Evolutionary conservation across 768 basidiomycete genomes (phyloP), one percentile per base, ranked within the genome.

Genomic region (Lactarius vividus): DNA sequence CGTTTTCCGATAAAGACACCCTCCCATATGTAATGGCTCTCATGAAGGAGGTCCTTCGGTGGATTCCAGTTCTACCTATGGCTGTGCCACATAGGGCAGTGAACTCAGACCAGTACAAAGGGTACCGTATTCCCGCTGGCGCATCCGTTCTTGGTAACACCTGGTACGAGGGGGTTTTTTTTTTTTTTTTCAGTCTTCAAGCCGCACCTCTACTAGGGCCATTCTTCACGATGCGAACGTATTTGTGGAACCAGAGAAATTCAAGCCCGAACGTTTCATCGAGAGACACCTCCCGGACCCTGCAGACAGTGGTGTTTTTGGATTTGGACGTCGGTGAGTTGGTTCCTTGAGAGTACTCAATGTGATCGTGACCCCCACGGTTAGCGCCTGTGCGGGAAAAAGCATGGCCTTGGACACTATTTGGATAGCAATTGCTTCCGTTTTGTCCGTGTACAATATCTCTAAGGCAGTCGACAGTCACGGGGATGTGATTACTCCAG

Each of bases 91-190:
- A 74, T 39, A 40, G 63, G 5, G 29, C 66, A 2, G 29, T 70
- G 8, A 69, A 66, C 28, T 69, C 73, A 58, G 73, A 73, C 37
- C 62, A 63, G 37, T 75, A 74, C 60, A 63, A 72, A 6, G 75
- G 73, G 9, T 72, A 73, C 35, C 49, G 49, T 54, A 75, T 75
- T 18, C 75, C 75, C n/a, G 69, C 69, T 6, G 74, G 72, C 4
- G 68, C 73, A 1, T 68, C 70, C 7, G 57, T 74, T 35, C 69
- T 73, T 26, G 62, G 66, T 20, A 70, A 70, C 37, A 46, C 67
- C n/a, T 69, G 69, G 69, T 67, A 61, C 18, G 53, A 18, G 11
- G 35, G n/a, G n/a, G n/a, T n/a, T n/a, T n/a, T n/a, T n/a, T 49
- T n/a, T 2, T 56, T n/a, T 9, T 28, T 37, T 18, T 35, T 46